Conservation (phyloP, 805 yeast species). For the Spathaspora gorwiae region DNA sequence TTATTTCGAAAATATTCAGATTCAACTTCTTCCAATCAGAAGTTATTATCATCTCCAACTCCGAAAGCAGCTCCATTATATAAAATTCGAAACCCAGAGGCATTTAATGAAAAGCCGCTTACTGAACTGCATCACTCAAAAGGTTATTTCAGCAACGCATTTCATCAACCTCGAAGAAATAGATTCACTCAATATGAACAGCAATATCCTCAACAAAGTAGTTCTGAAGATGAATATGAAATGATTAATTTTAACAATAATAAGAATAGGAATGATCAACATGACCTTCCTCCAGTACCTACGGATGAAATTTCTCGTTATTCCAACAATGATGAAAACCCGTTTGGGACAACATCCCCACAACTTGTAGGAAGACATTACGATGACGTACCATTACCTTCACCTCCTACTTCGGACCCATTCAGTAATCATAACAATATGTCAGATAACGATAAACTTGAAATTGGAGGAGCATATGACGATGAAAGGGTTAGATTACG, state of each 20-base stretch:
- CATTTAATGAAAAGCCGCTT: background rate
- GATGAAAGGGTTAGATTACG: slow-evolving; percentile 13
- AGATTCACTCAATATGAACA: slow-evolving; percentile 9
- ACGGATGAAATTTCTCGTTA: background rate
- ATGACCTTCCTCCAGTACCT: slow-evolving; percentile 7
- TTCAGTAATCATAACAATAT: slow-evolving; percentile 1
- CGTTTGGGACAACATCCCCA: slow-evolving; percentile 1
- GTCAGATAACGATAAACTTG: background rate
- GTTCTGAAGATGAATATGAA: slow-evolving; percentile 7
- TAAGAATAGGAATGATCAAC: background rate
- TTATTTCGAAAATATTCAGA: background rate
- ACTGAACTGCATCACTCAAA: background rate
- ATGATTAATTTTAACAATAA: slow-evolving; percentile 2
- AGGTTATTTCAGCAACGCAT: background rate
- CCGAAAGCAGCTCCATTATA: background rate
- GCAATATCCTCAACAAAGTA: slow-evolving; percentile 1
- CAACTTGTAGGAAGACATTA: background rate
- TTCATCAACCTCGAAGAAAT: background rate
- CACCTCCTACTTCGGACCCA: slow-evolving; percentile 5
- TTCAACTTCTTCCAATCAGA: background rate
- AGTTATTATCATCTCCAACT: background rate
- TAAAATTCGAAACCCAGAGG: background rate
- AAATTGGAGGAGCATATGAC: background rate
- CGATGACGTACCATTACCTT: slow-evolving; percentile 5
- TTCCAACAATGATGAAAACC: background rate